phyloP scores from a whole-genome alignment of 768 basidiomycete genomes.

The Pilatotrama ljubarskyi region DNA sequence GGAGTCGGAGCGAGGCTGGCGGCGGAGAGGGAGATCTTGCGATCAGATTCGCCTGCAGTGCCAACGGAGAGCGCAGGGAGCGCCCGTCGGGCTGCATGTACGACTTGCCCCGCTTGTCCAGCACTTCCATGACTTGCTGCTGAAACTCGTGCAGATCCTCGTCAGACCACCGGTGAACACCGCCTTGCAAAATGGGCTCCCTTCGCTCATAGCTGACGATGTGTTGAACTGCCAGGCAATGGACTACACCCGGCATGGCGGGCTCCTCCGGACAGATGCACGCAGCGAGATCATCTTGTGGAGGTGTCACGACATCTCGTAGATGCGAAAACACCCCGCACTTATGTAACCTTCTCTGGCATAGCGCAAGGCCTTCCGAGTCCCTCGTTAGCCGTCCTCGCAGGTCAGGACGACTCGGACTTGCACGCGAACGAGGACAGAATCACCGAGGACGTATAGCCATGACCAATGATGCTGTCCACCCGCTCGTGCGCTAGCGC shows the following conservation, averaged over 20 bases:
- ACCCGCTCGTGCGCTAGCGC: constrained; percentile 6
- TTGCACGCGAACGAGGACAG: background rate
- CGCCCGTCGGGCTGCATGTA: background rate
- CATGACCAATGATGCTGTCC: constrained; percentile 16
- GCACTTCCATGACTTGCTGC: background rate
- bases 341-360: constrained; percentile 10
- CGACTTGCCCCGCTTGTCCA: background rate
- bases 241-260: background rate
- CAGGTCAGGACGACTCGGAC: background rate
- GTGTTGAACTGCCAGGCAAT: too few relatives aligned
- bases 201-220: too few relatives aligned
- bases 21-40: background rate
- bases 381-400: background rate
- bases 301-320: constrained; percentile 3
- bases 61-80: background rate
- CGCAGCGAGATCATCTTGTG: constrained; percentile 12
- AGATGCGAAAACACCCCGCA: background rate
- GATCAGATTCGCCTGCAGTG: background rate
- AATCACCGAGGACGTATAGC: constrained; percentile 13
- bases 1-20: background rate
- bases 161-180: background rate
- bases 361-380: constrained; percentile 1
- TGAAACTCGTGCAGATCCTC: background rate
- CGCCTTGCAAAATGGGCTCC: background rate
- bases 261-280: constrained; percentile 10